These are phyloP conservation scores for Flueggea neowawraea DNA, from an alignment of 441 rosid species.

Conservation along the genomic window DNA sequence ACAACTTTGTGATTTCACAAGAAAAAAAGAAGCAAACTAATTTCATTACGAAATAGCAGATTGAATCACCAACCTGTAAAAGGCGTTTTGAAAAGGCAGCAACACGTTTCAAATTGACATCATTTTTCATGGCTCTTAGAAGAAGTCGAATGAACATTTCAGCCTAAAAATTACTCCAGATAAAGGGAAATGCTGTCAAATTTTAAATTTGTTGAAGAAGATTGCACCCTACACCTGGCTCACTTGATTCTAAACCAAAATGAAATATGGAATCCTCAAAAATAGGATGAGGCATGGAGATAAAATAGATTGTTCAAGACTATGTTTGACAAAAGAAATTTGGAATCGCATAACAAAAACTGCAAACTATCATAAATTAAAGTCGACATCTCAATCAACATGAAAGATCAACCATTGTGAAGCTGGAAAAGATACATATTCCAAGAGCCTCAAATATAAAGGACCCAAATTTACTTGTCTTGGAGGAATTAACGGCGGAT, in stretches of 20 bases:
- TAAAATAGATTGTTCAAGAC: too few relatives aligned
- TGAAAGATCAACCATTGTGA: too few relatives aligned
- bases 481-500: slow-evolving; percentile 90
- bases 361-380: too few relatives aligned
- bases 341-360: too few relatives aligned
- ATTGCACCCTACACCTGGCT: background rate
- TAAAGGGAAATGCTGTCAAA: slow-evolving; percentile 2
- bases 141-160: slow-evolving; percentile 95
- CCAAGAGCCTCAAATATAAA: background rate
- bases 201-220: background rate
- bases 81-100: slow-evolving; percentile 91
- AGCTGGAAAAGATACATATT: too few relatives aligned
- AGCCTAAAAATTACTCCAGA: slow-evolving; percentile 41
- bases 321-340: too few relatives aligned
- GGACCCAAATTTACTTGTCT: slow-evolving; percentile 48
- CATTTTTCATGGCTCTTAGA: slow-evolving; percentile 90
- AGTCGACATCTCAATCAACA: too few relatives aligned
- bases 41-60: background rate
- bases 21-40: too few relatives aligned
- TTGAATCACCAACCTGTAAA: slow-evolving; percentile 61
- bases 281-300: background rate
- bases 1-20: too few relatives aligned
- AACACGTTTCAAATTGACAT: slow-evolving; percentile 83
- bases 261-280: background rate
- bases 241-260: background rate